Percentiles rank a stretch among this genome's conserved stretches.
phyloP scores from a whole-genome alignment of 176 grass and related monocot genomes.

The Avena insularis region DNA sequence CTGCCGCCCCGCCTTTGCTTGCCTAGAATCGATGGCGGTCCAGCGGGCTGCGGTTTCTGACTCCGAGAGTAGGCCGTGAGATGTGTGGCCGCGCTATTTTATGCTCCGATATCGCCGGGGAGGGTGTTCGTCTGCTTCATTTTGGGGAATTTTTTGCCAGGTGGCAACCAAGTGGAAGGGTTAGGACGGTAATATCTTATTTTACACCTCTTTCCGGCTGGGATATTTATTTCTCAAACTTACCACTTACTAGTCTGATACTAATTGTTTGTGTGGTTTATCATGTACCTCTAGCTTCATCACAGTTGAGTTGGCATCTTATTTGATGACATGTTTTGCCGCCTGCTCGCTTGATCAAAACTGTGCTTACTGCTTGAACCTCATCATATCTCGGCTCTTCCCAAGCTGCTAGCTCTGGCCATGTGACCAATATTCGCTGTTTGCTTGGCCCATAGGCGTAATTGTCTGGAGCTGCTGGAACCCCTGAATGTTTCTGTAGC shows the following conservation, averaged over 20 bases:
- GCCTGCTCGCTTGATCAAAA: not conserved
- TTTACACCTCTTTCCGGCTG: not conserved
- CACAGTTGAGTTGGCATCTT: not conserved
- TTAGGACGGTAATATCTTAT: not conserved
- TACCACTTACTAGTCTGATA: not conserved
- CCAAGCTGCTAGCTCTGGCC: not conserved
- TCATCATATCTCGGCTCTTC: not conserved
- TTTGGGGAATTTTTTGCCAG: conserved; percentile 34
- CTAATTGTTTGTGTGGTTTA: not conserved
- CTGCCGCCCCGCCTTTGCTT: not conserved
- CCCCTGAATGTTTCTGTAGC: too few relatives aligned
- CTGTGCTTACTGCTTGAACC: not conserved
- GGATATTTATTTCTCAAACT: not conserved
- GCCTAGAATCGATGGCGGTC: not conserved
- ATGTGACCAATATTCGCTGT: too few relatives aligned
- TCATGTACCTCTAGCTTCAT: not conserved
- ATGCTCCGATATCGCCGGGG: conserved; percentile 40
- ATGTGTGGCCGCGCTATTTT: conserved; percentile 34
- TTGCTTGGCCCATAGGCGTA: not conserved
- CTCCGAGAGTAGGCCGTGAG: not conserved
- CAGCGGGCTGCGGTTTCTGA: not conserved
- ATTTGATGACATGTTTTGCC: not conserved
- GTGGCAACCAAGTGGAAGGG: conserved; percentile 13
- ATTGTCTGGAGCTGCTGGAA: not conserved
- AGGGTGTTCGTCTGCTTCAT: conserved; percentile 1